Percentiles rank a stretch among this genome's conserved stretches.
Conservation (phyloP, 306 rosid genomes). For the Fragaria vesca region DNA sequence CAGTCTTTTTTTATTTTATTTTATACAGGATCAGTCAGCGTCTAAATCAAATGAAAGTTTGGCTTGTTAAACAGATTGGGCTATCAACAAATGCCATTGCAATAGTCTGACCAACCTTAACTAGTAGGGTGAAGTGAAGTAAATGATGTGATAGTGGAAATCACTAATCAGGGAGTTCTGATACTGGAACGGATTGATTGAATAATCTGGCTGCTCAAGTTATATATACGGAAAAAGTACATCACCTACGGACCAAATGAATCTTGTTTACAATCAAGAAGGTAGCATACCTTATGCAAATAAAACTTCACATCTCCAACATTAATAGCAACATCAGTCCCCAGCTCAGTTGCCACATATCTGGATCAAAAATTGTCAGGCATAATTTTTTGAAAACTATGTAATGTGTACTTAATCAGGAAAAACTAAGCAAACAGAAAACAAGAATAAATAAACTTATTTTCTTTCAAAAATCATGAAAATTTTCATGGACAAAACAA, state of each 20-base stretch:
- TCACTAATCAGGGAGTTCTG: background rate
- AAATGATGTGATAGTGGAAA: background rate
- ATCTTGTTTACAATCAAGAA: constrained; percentile 24
- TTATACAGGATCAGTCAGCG: no score
- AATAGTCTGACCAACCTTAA: constrained; percentile 2
- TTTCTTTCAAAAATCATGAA: background rate
- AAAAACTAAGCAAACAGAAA: background rate
- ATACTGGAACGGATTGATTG: background rate
- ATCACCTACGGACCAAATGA: background rate
- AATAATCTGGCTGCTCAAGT: background rate
- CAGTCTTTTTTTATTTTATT: no score
- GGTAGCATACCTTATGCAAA: constrained; percentile 81
- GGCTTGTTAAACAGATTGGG: background rate
- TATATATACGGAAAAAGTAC: background rate
- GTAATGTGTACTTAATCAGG: background rate
- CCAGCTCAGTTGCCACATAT: constrained; percentile 74
- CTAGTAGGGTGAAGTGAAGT: background rate
- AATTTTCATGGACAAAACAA: no score
- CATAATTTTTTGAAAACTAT: constrained; percentile 18
- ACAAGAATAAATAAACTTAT: background rate
- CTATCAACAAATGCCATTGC: background rate
- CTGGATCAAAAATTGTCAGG: constrained; percentile 42
- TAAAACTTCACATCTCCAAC: constrained; percentile 74
- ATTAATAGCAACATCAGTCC: constrained; percentile 64
- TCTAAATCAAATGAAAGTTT: background rate